A percentile compares a stretch with the other conserved stretches of the same genome.
Conservation (phyloP, 257 asterid species). For the Nicotiana tomentosiformis region DNA sequence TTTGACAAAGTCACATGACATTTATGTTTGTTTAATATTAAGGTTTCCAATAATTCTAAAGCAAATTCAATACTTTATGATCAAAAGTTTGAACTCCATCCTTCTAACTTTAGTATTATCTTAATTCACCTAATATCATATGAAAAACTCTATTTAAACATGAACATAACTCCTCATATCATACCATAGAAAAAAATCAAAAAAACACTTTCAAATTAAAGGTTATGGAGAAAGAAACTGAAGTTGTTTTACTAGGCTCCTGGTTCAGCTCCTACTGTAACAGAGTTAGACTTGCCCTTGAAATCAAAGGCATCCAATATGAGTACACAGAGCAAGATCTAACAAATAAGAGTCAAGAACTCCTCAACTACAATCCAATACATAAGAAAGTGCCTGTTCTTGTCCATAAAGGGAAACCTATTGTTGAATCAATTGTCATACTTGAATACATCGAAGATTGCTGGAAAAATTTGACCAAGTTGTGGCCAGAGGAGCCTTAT, state of each 20-base stretch:
- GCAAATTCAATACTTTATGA: neutral
- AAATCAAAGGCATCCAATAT: constrained; percentile 34
- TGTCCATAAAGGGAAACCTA: neutral
- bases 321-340: constrained; percentile 34
- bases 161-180: neutral
- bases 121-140: neutral
- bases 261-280: constrained; percentile 30
- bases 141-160: neutral
- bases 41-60: neutral
- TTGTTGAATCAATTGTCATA: neutral
- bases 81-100: neutral
- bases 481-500: constrained; percentile 27
- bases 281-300: constrained; percentile 38
- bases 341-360: constrained; percentile 18
- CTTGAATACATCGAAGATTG: constrained; percentile 28
- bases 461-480: constrained; percentile 18
- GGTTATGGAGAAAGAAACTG: constrained; percentile 29
- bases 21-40: too few species aligned
- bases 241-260: constrained; percentile 22
- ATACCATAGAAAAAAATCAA: neutral
- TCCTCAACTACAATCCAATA: neutral
- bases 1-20: neutral
- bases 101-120: neutral
- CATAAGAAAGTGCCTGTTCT: neutral
- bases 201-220: neutral